phyloP scores from a whole-genome alignment of 345 rosid species.

The Lepidium africanum region DNA sequence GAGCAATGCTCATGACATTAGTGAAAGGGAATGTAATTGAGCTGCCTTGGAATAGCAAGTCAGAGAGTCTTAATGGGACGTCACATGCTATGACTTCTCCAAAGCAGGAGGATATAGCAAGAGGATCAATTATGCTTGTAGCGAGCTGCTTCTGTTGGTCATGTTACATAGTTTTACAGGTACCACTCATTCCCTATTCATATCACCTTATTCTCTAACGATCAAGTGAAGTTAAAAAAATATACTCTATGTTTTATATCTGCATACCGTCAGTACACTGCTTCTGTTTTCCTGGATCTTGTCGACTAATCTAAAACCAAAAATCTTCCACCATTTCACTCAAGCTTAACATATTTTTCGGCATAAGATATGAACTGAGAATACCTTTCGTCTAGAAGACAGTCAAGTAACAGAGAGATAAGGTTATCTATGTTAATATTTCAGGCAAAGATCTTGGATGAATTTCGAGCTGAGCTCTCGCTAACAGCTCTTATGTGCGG shows the following conservation, averaged over 20 bases:
- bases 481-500: conserved; percentile 55
- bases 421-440: neutral
- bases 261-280: neutral
- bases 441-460: conserved; percentile 46
- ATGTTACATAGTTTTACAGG: conserved; percentile 61
- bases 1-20: conserved; percentile 82
- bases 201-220: neutral
- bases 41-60: conserved; percentile 56
- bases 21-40: conserved; percentile 47
- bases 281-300: neutral
- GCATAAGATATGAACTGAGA: neutral
- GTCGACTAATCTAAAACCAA: neutral
- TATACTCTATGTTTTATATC: neutral
- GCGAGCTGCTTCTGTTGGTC: conserved; percentile 62
- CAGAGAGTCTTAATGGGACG: conserved; percentile 10
- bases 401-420: neutral
- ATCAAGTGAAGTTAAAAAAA: neutral
- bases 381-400: neutral
- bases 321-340: too few species aligned
- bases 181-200: conserved; percentile 13
- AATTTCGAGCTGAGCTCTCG: conserved; percentile 69
- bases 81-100: conserved; percentile 2
- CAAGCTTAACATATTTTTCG: too few species aligned
- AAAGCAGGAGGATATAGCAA: conserved; percentile 25
- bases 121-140: conserved; percentile 53